Conservation (phyloP, 2,329 filamentous ascomycete species). For the Phialophora expanda region DNA sequence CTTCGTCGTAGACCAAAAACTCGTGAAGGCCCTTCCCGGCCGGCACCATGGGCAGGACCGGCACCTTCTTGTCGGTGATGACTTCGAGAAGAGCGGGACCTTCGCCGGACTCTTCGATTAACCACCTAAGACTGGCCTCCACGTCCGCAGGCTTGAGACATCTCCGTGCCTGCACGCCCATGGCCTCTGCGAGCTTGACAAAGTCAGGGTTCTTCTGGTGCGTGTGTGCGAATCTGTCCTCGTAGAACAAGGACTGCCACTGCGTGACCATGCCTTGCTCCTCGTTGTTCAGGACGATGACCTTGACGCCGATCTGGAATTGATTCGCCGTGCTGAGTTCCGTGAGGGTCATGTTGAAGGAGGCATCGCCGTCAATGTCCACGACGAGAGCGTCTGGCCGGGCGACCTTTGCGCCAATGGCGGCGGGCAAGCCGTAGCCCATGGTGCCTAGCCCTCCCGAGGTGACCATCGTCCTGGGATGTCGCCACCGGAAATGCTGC, state of each 20-base stretch:
- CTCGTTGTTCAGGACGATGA: constrained; percentile 94
- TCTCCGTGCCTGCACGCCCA: constrained; percentile 79
- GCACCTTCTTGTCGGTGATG: constrained; percentile 77
- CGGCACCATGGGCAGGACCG: constrained; percentile 97
- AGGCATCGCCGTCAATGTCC: constrained; percentile 98
- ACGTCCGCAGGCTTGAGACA: constrained; percentile 77
- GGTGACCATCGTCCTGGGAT: constrained; percentile 92
- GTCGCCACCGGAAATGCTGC: constrained; percentile 93
- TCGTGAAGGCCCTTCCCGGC: constrained; percentile 86
- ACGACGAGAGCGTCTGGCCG: constrained; percentile 82
- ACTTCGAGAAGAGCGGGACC: constrained; percentile 89
- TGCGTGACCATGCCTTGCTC: constrained; percentile 99
- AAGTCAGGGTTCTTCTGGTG: constrained; percentile 97
- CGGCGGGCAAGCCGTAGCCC: constrained; percentile 92
- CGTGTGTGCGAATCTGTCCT: constrained; percentile 88
- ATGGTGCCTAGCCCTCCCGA: constrained; percentile 95
- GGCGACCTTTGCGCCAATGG: constrained; percentile 93
- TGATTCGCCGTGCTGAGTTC: constrained; percentile 92
- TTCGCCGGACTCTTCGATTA: constrained; percentile 73
- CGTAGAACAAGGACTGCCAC: constrained; percentile 97
- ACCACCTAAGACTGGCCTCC: constrained; percentile 79
- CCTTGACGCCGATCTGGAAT: constrained; percentile 95
- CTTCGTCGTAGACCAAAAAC: constrained; percentile 85
- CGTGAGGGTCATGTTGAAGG: constrained; percentile 97
- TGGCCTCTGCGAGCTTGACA: constrained; percentile 87